Percentiles rank a stretch among this genome's conserved stretches.
Evolutionary conservation across 495 filamentous ascomycete genomes (phyloP).

Genomic region (Penicillium cosmopolitanum): DNA sequence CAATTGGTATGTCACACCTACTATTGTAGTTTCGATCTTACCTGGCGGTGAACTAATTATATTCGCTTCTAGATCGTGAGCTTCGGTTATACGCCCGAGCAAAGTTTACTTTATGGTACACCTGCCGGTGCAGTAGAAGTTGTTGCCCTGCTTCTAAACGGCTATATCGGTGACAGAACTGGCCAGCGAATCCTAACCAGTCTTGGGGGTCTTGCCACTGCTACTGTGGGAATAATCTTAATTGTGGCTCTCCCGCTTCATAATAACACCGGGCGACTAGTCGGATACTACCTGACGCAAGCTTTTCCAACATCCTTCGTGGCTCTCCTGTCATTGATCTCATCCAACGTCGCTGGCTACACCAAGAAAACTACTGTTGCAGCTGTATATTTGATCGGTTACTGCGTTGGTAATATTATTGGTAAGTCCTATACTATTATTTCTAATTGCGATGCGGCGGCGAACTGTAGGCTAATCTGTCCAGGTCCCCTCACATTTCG

Average conservation of each 20-base stretch:
- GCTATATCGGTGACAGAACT: slow-evolving; percentile 58
- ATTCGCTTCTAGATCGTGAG: not conserved
- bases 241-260: slow-evolving; percentile 33
- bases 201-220: slow-evolving; percentile 33
- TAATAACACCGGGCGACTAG: slow-evolving; percentile 40
- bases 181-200: slow-evolving; percentile 54
- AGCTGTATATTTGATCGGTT: slow-evolving; percentile 35
- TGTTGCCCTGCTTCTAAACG: slow-evolving; percentile 57
- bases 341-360: slow-evolving; percentile 45
- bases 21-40: slow-evolving; percentile 39
- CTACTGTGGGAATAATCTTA: slow-evolving; percentile 49
- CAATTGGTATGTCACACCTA: slow-evolving; percentile 39
- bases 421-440: not conserved
- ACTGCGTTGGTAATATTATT: slow-evolving; percentile 55
- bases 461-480: not conserved
- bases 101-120: slow-evolving; percentile 64
- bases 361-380: slow-evolving; percentile 37
- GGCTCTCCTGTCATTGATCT: slow-evolving; percentile 40
- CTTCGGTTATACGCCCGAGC: slow-evolving; percentile 55
- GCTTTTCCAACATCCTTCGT: slow-evolving; percentile 44
- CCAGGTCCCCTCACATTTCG: slow-evolving; percentile 61
- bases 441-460: not conserved
- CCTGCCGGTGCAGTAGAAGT: slow-evolving; percentile 67
- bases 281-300: slow-evolving; percentile 29
- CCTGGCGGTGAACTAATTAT: slow-evolving; percentile 37